These are phyloP conservation scores for Austroboletus festivus DNA, from an alignment of 768 basidiomycete species.

Conservation along the genomic window DNA sequence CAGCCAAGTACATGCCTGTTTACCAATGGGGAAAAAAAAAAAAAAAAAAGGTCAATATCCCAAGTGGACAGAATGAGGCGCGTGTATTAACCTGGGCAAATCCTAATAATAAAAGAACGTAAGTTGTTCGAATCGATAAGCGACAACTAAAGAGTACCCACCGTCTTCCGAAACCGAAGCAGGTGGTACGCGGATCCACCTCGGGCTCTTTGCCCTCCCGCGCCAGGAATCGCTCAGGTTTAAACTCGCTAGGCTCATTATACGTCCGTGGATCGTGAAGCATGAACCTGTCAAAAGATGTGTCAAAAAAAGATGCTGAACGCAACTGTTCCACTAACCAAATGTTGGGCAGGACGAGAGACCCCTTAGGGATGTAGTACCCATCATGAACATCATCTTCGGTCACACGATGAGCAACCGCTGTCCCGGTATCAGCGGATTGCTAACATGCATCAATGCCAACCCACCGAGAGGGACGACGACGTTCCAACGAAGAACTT, in stretches of 20 bases:
- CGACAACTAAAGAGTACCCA: conserved; percentile 21
- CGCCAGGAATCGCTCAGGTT: conserved; percentile 58
- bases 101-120: conserved; percentile 5
- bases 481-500: conserved; percentile 46
- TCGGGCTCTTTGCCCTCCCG: conserved; percentile 37
- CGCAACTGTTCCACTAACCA: conserved; percentile 11
- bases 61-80: neutral
- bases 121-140: conserved; percentile 8
- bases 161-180: conserved; percentile 72
- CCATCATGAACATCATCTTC: conserved; percentile 63
- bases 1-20: conserved; percentile 50
- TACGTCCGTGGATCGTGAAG: conserved; percentile 40
- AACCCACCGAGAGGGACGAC: conserved; percentile 39
- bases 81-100: conserved; percentile 27
- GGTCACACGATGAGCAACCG: conserved; percentile 48
- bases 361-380: conserved; percentile 54
- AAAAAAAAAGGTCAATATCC: conserved; percentile 13
- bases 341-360: conserved; percentile 24
- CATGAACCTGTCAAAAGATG: conserved; percentile 24
- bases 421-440: conserved; percentile 31
- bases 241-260: conserved; percentile 51
- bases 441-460: neutral
- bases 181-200: conserved; percentile 54
- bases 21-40: neutral
- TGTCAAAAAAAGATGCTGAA: conserved; percentile 2